Evolutionary conservation across 352 stramenopile species (phyloP), one percentile per base, ranked within the genome.

Genomic region (Phytopythium delawarense): DNA sequence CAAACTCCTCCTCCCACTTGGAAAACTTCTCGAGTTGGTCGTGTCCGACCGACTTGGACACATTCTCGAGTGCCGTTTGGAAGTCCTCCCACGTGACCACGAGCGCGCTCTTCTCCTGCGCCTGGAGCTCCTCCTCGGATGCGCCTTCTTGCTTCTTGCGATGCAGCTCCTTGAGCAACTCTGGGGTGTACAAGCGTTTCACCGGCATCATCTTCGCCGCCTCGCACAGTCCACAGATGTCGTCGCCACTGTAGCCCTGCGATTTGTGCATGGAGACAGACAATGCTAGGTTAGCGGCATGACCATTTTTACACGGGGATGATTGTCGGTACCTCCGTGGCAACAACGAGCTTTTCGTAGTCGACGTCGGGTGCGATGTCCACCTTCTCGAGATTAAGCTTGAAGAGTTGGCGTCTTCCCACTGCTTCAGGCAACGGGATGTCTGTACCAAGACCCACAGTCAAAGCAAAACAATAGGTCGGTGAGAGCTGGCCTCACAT

Each of bases 201-300:
- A 93, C 82, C 15, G 82, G 83, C 82, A 94, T 89, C 20, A 81
- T 84, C 63, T 94, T 94, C 20, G 84, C 84, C 48, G 78, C 82
- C 66, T 87, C 78, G 16, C 76, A 86, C n/a, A 85, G 67, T 15
- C 77, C 79, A 15, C 72, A 82, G 34, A 86, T 86, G 45, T 85
- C 76, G 13, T 87, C 76, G 44, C 78, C 76, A 15, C 78, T 86
- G 54, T 86, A 86, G 16, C 76, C 76, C 71, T 86, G 48, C 37
- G 16, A 12, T 1, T 32, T 7, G 34, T n/a, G 15, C 49, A 28
- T 21, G 20, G 46, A 53, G 9, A 35, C 46, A 53, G 9, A 21
- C 46, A 12, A 13, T 51, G 11, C 45, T 15, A 9, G 45, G 23
- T 53, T 21, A 62, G 25, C 2, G 25, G n/a, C 28, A 23, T 21